Percentiles rank a stretch among this genome's conserved stretches.
These are phyloP conservation scores for Hericium erinaceus DNA, from an alignment of 768 basidiomycete species.

Conservation along the genomic window DNA sequence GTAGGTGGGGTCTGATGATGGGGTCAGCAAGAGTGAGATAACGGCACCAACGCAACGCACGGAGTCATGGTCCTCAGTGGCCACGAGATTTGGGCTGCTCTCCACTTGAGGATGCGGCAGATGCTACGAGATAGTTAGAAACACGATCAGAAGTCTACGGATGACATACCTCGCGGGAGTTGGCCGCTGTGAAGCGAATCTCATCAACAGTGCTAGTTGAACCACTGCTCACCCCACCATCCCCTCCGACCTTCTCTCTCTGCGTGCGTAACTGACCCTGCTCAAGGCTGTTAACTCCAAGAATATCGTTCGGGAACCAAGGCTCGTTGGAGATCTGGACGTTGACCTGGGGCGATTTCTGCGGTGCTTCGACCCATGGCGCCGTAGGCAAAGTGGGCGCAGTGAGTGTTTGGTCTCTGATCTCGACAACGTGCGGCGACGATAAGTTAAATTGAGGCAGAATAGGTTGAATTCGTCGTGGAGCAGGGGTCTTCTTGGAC, in stretches of 20 bases:
- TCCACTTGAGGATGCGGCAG: background rate
- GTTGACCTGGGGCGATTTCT: constrained; percentile 1
- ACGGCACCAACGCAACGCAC: background rate
- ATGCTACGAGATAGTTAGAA: too few relatives aligned
- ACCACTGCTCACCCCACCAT: background rate
- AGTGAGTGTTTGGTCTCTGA: background rate
- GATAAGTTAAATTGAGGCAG: background rate
- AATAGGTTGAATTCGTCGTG: background rate
- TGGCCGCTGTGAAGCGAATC: too few relatives aligned
- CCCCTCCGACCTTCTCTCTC: background rate
- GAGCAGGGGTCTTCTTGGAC: constrained; percentile 8
- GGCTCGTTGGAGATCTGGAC: constrained; percentile 6
- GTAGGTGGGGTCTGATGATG: background rate
- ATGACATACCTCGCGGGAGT: too few relatives aligned
- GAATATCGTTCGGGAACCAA: constrained; percentile 2
- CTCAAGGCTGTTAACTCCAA: background rate
- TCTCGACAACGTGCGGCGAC: constrained; percentile 7
- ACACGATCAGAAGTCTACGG: too few relatives aligned
- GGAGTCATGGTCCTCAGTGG: background rate
- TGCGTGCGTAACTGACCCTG: background rate
- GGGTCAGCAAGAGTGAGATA: too few relatives aligned
- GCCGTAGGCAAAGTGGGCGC: background rate
- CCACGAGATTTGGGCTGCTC: background rate
- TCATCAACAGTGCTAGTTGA: too few relatives aligned
- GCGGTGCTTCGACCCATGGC: background rate